phyloP scores from a whole-genome alignment of 2,329 filamentous ascomycete genomes.

The Alternaria arborescens region DNA sequence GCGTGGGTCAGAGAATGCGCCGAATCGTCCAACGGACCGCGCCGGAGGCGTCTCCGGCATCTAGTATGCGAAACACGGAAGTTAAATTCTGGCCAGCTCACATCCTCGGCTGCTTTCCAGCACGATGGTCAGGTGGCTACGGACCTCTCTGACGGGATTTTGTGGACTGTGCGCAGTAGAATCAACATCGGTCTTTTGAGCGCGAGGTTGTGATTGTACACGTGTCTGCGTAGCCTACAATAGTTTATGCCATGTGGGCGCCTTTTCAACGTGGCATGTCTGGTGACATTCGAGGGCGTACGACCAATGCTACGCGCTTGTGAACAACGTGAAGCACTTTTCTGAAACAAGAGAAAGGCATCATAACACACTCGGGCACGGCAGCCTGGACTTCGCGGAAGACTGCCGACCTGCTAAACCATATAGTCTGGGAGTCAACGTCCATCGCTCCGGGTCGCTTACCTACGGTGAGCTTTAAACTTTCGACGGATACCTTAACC shows the following conservation, averaged over 20 bases:
- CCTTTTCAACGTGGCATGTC: neutral
- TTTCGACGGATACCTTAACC: neutral
- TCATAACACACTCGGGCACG: neutral
- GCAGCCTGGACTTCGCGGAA: neutral
- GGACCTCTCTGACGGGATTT: slow-evolving; percentile 7
- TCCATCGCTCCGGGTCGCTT: neutral
- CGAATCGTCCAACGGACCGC: slow-evolving; percentile 20
- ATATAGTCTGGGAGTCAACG: neutral
- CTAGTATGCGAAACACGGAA: slow-evolving; percentile 15
- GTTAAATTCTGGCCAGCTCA: slow-evolving; percentile 7
- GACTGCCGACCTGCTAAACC: neutral
- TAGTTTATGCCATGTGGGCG: neutral
- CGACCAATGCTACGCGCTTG: neutral
- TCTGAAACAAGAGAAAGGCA: neutral
- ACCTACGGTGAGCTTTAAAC: neutral
- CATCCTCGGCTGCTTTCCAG: slow-evolving; percentile 20
- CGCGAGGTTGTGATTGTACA: slow-evolving; percentile 1
- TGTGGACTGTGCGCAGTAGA: slow-evolving; percentile 3
- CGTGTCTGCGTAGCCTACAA: slow-evolving; percentile 1
- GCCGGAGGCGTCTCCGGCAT: slow-evolving; percentile 32
- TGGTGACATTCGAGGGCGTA: neutral
- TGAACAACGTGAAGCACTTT: neutral
- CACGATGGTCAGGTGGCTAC: slow-evolving; percentile 21
- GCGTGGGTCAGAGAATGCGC: slow-evolving; percentile 3
- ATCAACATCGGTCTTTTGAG: neutral